These are phyloP conservation scores for Fraxinus sp. DNA, from an alignment of 305 asterid species.

Conservation along the genomic window DNA sequence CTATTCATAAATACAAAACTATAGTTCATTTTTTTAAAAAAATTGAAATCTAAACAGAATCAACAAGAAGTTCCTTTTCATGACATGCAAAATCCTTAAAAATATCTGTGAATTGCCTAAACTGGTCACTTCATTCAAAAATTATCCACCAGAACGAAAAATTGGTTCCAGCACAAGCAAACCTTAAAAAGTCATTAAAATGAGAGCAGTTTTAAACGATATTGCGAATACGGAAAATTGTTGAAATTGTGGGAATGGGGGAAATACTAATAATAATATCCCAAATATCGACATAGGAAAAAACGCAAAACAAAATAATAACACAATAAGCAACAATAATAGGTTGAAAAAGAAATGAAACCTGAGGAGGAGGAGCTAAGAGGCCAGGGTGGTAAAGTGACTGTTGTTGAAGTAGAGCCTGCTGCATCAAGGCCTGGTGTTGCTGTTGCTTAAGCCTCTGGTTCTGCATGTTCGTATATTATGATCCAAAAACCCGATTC, in stretches of 20 bases:
- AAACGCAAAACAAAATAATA: not conserved
- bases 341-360: slow-evolving; percentile 15
- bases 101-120: not conserved
- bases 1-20: not conserved
- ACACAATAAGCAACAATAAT: not conserved
- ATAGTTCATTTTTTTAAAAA: not conserved
- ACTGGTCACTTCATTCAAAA: not conserved
- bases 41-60: not conserved
- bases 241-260: not conserved
- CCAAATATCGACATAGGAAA: not conserved
- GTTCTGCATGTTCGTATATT: slow-evolving; percentile 58
- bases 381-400: slow-evolving; percentile 84
- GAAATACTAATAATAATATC: not conserved
- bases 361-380: slow-evolving; percentile 94
- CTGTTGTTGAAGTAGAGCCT: slow-evolving; percentile 88
- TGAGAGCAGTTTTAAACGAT: not conserved
- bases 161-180: not conserved
- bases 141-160: not conserved
- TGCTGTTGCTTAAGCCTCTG: slow-evolving; percentile 83
- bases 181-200: not conserved
- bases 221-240: not conserved
- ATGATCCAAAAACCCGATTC: not conserved
- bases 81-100: not conserved
- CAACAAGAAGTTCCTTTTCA: not conserved
- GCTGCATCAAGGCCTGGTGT: slow-evolving; percentile 93